Conservation (phyloP, 2,329 filamentous ascomycete species). For the Metarhizium humberi region DNA sequence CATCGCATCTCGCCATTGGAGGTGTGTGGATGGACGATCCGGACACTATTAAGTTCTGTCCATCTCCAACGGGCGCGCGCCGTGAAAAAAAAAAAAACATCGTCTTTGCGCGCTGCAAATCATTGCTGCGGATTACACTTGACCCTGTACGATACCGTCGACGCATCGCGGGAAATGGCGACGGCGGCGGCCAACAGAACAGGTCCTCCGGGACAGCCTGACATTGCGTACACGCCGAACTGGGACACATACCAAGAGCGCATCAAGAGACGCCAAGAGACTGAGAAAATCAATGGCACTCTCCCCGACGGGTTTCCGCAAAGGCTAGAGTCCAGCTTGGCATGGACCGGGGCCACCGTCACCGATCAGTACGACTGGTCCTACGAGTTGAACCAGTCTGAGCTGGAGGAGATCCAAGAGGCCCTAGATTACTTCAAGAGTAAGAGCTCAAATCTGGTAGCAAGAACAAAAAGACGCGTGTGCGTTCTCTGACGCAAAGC, state of each 20-base stretch:
- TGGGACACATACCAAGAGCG: slow-evolving; percentile 43
- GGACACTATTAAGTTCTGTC: background rate
- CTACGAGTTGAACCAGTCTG: slow-evolving; percentile 34
- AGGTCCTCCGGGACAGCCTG: slow-evolving; percentile 39
- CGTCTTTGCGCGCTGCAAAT: too few species aligned
- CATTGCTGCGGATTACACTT: too few species aligned
- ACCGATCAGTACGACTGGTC: slow-evolving; percentile 42
- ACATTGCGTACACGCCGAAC: slow-evolving; percentile 49
- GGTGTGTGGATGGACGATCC: background rate
- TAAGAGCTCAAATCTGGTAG: background rate
- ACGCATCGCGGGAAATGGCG: background rate
- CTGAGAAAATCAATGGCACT: slow-evolving; percentile 26
- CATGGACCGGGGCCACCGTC: slow-evolving; percentile 46
- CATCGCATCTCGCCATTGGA: slow-evolving; percentile 2
- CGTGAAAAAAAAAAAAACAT: too few species aligned
- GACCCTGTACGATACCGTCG: too few species aligned
- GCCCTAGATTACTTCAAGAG: slow-evolving; percentile 32
- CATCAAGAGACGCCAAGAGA: slow-evolving; percentile 31
- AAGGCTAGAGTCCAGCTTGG: slow-evolving; percentile 38
- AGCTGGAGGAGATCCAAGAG: slow-evolving; percentile 39
- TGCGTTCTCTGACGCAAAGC: background rate
- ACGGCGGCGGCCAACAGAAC: background rate
- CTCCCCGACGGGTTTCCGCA: slow-evolving; percentile 42
- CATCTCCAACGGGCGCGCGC: background rate
- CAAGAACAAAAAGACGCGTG: background rate